Base-by-base conservation (phyloP, 257 asterid species). In the Linaria vulgaris region DNA sequence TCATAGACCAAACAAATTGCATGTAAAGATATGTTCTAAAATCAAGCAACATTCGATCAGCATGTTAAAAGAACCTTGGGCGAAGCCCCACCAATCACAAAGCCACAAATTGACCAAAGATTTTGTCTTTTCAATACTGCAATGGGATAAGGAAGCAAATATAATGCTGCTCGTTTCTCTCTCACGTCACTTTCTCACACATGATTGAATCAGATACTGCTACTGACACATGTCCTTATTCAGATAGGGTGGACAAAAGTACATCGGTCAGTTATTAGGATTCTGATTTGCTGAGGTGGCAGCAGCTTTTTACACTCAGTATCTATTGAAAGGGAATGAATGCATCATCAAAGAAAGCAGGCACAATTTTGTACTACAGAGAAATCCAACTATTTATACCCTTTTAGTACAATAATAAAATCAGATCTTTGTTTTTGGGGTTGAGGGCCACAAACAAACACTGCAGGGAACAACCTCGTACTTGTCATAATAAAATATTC, bases 391-490 rank as follows among this genome's bases (percentile, higher is more conserved):
- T 63, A 58, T 49, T 25, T 10, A 34, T 17, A n/a, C 51, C 50
- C 43, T 72, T 71, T 51, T 41, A 61, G 37, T 41, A 63, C 64
- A 55, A 13, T 27, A 57, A 55, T 55, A 41, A 57, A 68, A 62
- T 61, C 77, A 66, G 59, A 60, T 68, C 25, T 64, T 63, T 56
- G 24, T 61, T 14, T 45, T 7, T 51, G 21, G 22, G 44, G 13
- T 54, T 21, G 9, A 48, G 67, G 69, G 15, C 76, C 82, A 70
- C 74, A 66, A 56, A 67, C 66, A 2, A 3, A 75, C 78, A 12
- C 14, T 73, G 78, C 68, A 21, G 57, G 59, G 13, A 70, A 45
- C 63, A 72, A 54, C 78, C 78, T 68, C 53, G 78, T 71, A 78
- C 70, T 60, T 56, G 41, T 46, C 58, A 49, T 25, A 71, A 53